phyloP scores from a whole-genome alignment of 148 eudicot genomes.

The Salicornia ramosissima region DNA sequence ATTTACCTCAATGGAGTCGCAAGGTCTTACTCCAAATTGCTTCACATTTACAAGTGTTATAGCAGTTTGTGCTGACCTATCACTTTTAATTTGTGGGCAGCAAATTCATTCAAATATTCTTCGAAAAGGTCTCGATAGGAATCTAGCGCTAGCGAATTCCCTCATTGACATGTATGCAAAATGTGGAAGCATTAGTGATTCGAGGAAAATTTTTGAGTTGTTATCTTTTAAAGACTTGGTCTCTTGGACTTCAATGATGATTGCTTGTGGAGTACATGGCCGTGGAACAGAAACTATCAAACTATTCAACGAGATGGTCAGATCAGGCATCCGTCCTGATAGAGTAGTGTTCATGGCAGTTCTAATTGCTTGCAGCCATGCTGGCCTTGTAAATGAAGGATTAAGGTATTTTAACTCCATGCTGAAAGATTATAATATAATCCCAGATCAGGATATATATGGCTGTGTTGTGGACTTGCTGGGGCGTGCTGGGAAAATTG shows the following conservation, averaged over 20 bases:
- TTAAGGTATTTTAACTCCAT: slow-evolving; percentile 61
- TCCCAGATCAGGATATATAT: slow-evolving; percentile 68
- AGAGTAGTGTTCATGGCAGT: slow-evolving; percentile 74
- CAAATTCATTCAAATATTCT: slow-evolving; percentile 63
- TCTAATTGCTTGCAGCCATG: slow-evolving; percentile 83
- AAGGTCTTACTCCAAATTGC: slow-evolving; percentile 57
- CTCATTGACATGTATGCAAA: slow-evolving; percentile 94
- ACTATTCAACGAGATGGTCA: slow-evolving; percentile 59
- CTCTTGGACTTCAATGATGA: slow-evolving; percentile 96
- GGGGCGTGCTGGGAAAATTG: slow-evolving; percentile 80
- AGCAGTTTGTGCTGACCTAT: slow-evolving; percentile 73
- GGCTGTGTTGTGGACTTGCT: slow-evolving; percentile 87
- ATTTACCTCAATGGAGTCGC: slow-evolving; percentile 53
- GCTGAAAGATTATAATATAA: slow-evolving; percentile 42
- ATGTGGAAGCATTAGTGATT: slow-evolving; percentile 66
- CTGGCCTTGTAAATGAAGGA: slow-evolving; percentile 87
- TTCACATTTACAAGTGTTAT: slow-evolving; percentile 71
- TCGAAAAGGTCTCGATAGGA: slow-evolving; percentile 54
- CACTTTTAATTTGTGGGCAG: slow-evolving; percentile 56
- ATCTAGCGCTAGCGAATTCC: slow-evolving; percentile 60
- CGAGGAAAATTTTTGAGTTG: slow-evolving; percentile 49
- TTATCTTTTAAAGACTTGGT: slow-evolving; percentile 52
- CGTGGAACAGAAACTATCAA: slow-evolving; percentile 65
- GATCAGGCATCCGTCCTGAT: slow-evolving; percentile 57
- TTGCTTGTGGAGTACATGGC: slow-evolving; percentile 82